Evolutionary conservation across 164 flowering plant genomes (phyloP).

Genomic region (Nymphaea thermarum): DNA sequence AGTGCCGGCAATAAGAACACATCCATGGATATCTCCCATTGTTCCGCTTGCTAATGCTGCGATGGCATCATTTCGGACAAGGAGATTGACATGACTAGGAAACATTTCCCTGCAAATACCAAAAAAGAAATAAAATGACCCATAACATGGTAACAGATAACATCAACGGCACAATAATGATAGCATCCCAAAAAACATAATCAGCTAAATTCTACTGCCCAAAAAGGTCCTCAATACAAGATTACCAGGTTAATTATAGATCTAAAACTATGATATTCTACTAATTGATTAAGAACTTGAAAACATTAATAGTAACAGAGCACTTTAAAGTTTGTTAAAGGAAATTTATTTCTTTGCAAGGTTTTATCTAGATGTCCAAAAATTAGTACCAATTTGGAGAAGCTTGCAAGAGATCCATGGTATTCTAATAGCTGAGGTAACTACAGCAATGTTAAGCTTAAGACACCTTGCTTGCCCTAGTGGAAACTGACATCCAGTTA

Average conservation of each 20-base stretch:
- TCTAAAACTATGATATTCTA: neutral
- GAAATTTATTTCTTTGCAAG: no score
- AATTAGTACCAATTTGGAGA: no score
- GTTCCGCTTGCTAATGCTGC: constrained; percentile 98
- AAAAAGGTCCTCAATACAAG: neutral
- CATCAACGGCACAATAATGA: neutral
- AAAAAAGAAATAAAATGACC: neutral
- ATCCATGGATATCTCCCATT: constrained; percentile 90
- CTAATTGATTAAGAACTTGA: neutral
- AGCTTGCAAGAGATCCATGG: no score
- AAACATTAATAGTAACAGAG: no score
- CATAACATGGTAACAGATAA: neutral
- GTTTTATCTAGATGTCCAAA: no score
- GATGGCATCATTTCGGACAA: constrained; percentile 88
- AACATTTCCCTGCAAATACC: constrained; percentile 48
- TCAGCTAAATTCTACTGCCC: neutral
- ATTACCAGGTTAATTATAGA: neutral
- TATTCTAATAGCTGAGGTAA: no score
- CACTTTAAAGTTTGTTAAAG: no score
- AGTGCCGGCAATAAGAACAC: constrained; percentile 93
- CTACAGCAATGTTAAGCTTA: no score
- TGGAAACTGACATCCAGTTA: no score
- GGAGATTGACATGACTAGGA: constrained; percentile 52
- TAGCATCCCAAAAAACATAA: neutral
- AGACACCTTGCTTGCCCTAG: no score